Percentiles rank a stretch among this genome's conserved stretches.
Conservation (phyloP, 257 asterid genomes). For the Scutellaria baicalensis region DNA sequence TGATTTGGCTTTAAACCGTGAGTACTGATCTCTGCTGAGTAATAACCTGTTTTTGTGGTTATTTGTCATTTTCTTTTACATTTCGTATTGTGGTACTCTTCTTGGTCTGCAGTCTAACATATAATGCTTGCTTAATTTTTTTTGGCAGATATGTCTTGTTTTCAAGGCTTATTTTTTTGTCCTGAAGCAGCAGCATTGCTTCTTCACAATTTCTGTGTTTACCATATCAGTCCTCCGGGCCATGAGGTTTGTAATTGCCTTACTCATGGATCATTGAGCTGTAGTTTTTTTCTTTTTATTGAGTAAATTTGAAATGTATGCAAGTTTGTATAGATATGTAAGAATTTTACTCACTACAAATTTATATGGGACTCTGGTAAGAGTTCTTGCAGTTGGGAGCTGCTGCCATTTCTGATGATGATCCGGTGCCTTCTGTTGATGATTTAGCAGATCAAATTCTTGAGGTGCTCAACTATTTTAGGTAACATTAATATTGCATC, state of each 20-base stretch:
- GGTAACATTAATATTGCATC: conserved; percentile 36
- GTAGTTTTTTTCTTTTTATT: background rate
- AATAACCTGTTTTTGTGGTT: conserved; percentile 49
- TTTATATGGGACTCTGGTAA: conserved; percentile 51
- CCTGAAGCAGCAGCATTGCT: conserved; percentile 62
- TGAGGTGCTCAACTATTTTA: conserved; percentile 81
- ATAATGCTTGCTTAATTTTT: background rate
- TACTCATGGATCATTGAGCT: background rate
- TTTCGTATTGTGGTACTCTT: background rate
- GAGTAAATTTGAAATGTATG: background rate
- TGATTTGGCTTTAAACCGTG: conserved; percentile 90
- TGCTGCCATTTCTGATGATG: conserved; percentile 55
- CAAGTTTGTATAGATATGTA: background rate
- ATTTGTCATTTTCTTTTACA: background rate
- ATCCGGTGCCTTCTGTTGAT: conserved; percentile 59
- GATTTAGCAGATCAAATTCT: conserved; percentile 81
- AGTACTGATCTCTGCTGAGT: conserved; percentile 28
- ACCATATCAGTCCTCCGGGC: conserved; percentile 70
- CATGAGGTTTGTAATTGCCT: conserved; percentile 52
- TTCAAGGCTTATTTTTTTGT: conserved; percentile 67
- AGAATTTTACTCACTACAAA: conserved; percentile 37
- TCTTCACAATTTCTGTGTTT: conserved; percentile 62
- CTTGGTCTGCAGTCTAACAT: background rate
- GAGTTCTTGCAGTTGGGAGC: conserved; percentile 98
- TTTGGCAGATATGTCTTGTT: conserved; percentile 78